phyloP scores from a whole-genome alignment of 2,329 filamentous ascomycete species.

The Calycina herbarum region DNA sequence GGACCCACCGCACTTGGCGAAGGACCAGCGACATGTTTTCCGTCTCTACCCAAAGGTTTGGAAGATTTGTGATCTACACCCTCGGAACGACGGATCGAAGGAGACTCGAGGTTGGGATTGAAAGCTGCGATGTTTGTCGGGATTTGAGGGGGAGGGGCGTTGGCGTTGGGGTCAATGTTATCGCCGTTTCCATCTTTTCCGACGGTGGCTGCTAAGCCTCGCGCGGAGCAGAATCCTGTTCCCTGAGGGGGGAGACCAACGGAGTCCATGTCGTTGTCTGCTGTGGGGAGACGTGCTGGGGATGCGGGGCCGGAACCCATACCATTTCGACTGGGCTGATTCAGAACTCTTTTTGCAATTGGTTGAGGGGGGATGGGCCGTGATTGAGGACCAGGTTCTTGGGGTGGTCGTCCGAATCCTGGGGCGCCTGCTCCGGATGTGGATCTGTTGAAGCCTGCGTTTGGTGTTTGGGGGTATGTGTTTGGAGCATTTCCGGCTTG shows the following conservation, averaged over 20 bases:
- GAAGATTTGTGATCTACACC: conserved; percentile 79
- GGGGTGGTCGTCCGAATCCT: conserved; percentile 22
- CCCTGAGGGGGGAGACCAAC: conserved; percentile 30
- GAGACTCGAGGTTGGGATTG: conserved; percentile 74
- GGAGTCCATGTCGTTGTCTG: conserved; percentile 20
- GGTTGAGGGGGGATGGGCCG: conserved; percentile 17
- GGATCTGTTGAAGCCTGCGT: conserved; percentile 32
- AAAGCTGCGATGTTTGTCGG: conserved; percentile 57
- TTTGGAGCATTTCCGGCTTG: conserved; percentile 17
- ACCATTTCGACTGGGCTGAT: conserved; percentile 36
- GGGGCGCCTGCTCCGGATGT: conserved; percentile 23
- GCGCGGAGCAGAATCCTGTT: conserved; percentile 68
- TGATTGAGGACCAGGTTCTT: conserved; percentile 17
- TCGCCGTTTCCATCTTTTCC: conserved; percentile 54
- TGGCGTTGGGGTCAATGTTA: conserved; percentile 42
- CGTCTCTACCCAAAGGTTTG: conserved; percentile 64
- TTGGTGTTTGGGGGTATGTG: conserved; percentile 36
- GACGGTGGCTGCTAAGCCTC: conserved; percentile 31
- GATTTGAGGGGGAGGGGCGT: conserved; percentile 40
- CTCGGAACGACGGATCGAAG: conserved; percentile 84
- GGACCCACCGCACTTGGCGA: conserved; percentile 32
- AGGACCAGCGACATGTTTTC: conserved; percentile 50
- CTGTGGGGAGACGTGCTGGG: conserved; percentile 20
- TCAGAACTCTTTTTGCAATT: conserved; percentile 31
- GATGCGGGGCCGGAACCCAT: conserved; percentile 32